Conservation (phyloP, 805 yeast species). For the Yueomyces sinensis region DNA sequence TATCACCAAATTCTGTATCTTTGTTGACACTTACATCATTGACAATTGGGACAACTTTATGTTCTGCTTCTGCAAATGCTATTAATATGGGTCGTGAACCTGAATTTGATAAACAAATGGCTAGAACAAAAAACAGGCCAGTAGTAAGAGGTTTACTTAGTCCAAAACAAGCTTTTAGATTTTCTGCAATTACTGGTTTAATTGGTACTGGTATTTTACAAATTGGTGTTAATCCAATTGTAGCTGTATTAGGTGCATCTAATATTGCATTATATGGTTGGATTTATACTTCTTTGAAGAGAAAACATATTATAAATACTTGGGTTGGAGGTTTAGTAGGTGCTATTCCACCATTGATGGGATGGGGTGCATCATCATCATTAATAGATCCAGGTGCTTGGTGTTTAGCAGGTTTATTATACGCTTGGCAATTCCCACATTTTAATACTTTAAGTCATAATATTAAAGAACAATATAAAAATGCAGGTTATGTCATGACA, state of each 20-base stretch:
- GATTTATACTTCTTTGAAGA: slow-evolving; percentile 80
- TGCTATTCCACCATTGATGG: slow-evolving; percentile 97
- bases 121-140: slow-evolving; percentile 78
- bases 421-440: slow-evolving; percentile 99
- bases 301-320: slow-evolving; percentile 75
- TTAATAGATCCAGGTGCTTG: slow-evolving; percentile 82
- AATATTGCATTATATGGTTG: slow-evolving; percentile 82
- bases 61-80: slow-evolving; percentile 93
- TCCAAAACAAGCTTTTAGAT: slow-evolving; percentile 62
- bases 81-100: slow-evolving; percentile 97
- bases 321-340: slow-evolving; percentile 99
- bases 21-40: slow-evolving; percentile 55
- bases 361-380: slow-evolving; percentile 84
- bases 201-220: slow-evolving; percentile 57
- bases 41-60: slow-evolving; percentile 73
- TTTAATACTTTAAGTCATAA: slow-evolving; percentile 86
- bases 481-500: slow-evolving; percentile 96
- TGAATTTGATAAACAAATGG: slow-evolving; percentile 74
- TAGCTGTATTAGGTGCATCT: slow-evolving; percentile 63
- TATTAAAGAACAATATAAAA: slow-evolving; percentile 73
- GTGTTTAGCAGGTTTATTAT: slow-evolving; percentile 79
- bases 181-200: slow-evolving; percentile 65
- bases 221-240: slow-evolving; percentile 76
- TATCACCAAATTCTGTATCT: slow-evolving; percentile 75
- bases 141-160: slow-evolving; percentile 74